Percentiles rank a stretch among this genome's conserved stretches.
phyloP scores from a whole-genome alignment of 2,329 filamentous ascomycete genomes.

The Atkinsonella hypoxylon region DNA sequence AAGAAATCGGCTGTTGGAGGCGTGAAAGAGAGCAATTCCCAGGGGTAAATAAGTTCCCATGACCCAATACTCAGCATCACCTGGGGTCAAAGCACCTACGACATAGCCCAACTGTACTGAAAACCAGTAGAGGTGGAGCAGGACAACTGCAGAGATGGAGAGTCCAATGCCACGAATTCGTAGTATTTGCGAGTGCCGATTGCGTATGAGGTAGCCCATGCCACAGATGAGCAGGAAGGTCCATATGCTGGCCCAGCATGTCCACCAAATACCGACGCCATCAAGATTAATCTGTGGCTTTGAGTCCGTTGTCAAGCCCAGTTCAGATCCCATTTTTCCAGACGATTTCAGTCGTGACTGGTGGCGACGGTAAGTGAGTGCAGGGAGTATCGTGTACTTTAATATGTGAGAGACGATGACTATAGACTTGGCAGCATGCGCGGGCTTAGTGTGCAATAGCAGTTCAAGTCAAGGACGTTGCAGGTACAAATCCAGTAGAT shows the following conservation, averaged over 20 bases:
- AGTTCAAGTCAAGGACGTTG: not conserved
- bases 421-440: not conserved
- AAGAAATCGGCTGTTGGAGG: conserved; percentile 47
- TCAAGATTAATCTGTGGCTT: conserved; percentile 12
- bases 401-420: not conserved
- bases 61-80: conserved; percentile 47
- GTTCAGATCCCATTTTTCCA: conserved; percentile 14
- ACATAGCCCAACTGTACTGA: conserved; percentile 26
- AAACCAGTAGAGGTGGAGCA: conserved; percentile 30
- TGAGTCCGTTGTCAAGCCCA: conserved; percentile 12
- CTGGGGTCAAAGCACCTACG: conserved; percentile 27
- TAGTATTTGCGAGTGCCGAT: conserved; percentile 24
- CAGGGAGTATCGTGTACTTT: too few species aligned
- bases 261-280: conserved; percentile 23
- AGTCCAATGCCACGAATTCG: conserved; percentile 27
- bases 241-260: conserved; percentile 20
- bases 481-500: not conserved
- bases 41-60: conserved; percentile 54
- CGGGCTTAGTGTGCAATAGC: not conserved
- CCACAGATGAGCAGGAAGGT: conserved; percentile 23
- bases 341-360: not conserved
- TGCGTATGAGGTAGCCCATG: conserved; percentile 26
- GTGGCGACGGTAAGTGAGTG: not conserved
- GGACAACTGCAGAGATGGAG: conserved; percentile 25
- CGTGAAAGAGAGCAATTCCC: conserved; percentile 54